These are phyloP conservation scores for Vitis amurensis DNA, from an alignment of 164 flowering plant genomes.

Conservation along the genomic window DNA sequence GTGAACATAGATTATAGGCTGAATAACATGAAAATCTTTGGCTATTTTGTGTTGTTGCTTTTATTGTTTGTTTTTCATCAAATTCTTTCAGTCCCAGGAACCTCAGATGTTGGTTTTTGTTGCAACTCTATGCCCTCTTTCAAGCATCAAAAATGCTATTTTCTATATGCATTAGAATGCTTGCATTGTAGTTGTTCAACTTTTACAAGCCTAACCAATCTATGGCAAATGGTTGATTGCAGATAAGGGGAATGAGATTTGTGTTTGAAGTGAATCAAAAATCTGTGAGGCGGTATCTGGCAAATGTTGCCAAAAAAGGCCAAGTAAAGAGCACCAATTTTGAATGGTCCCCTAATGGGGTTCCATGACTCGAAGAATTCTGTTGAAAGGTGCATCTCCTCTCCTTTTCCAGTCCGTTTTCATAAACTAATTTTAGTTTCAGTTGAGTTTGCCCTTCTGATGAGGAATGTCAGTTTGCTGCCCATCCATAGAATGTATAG, in stretches of 20 bases:
- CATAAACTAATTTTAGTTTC: neutral
- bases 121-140: neutral
- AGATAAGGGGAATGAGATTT: constrained; percentile 66
- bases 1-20: no score
- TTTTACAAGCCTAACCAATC: neutral
- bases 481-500: neutral
- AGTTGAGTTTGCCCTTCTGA: constrained; percentile 3
- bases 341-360: constrained; percentile 26
- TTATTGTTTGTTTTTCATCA: no score
- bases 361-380: constrained; percentile 3
- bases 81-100: no score
- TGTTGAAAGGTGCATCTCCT: neutral
- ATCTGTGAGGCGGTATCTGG: constrained; percentile 41
- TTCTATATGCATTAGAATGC: neutral
- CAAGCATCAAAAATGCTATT: neutral
- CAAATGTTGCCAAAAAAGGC: constrained; percentile 11
- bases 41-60: no score
- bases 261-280: constrained; percentile 57
- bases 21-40: no score
- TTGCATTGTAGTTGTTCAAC: neutral
- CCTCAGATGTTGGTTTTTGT: no score
- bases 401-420: neutral
- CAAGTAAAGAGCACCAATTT: constrained; percentile 22
- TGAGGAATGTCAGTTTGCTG: neutral
- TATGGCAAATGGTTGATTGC: constrained; percentile 20